Evolutionary conservation across 352 stramenopile species (phyloP), one percentile per base, ranked within the genome.

Genomic region (Phytophthora uliginosa): DNA sequence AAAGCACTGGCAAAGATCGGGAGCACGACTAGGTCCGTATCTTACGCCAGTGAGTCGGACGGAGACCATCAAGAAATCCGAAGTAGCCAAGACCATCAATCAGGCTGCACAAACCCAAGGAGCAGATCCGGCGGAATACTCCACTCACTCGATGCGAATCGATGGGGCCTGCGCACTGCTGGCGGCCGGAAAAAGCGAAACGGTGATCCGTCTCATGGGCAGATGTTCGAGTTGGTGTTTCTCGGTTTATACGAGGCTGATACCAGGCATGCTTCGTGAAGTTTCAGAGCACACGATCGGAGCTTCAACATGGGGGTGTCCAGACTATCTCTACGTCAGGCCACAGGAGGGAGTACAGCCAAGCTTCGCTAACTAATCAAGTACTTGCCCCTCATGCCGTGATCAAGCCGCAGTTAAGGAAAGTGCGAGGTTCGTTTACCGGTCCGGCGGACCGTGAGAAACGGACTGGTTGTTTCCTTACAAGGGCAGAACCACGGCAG

Each of bases 171-270:
- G 64, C 26, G 64, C 61, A 1, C 61, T 80, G 28, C 69, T 77
- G 1, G 62, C 60, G 17, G 59, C 68, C 0, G 64, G 73, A 17
- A 77, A 77, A 59, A 77, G 63, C n/a, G 73, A 74, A 24, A 53
- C 67, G n/a, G 63, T 80, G 38, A 74, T 74, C 40, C 34, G 56
- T 7, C 64, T 74, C 8, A 73, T 77, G 64, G 52, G 64, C 7
- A 74, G 68, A 28, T 74, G 68, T 61, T 74, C 73, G 38, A 72
- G 61, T n/a, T 73, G 69, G 68, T 80, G 34, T 40, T 40, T 40
- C 34, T 40, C 34, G 5, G 34, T 40, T 2, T 40, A 40, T 13
- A 40, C 34, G 9, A 2, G 34, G 15, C 15, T 40, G 15, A 15
- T 5, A 40, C 34, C 34, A 40, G 34, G 34, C 12, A 40, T 40